Conservation (phyloP, 1,284 basidiomycete genomes). For the Apiotrichum sp. region DNA sequence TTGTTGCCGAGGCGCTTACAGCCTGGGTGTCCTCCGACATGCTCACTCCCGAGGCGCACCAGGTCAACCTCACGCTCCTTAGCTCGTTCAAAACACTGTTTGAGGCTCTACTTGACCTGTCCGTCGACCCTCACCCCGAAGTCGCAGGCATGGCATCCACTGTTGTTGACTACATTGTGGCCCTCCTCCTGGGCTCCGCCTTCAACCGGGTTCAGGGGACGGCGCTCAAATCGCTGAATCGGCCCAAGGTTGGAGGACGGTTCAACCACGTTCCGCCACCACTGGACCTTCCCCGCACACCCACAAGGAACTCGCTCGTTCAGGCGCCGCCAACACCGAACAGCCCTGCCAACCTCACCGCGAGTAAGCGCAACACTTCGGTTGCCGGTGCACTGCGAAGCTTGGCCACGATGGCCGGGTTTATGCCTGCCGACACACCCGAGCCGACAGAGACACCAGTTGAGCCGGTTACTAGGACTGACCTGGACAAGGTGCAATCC, state of each 20-base stretch:
- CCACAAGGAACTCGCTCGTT: not conserved
- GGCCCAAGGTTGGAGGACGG: constrained; percentile 10
- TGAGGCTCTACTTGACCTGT: constrained; percentile 80
- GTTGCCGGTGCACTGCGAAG: constrained; percentile 76
- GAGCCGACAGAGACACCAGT: constrained; percentile 6
- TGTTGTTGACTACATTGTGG: constrained; percentile 86
- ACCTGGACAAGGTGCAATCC: constrained; percentile 12
- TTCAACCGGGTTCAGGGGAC: constrained; percentile 67
- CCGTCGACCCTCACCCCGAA: constrained; percentile 87
- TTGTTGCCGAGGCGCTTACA: constrained; percentile 63
- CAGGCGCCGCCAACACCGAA: not conserved
- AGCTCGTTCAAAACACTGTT: constrained; percentile 92
- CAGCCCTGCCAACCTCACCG: constrained; percentile 2
- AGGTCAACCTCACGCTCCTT: constrained; percentile 74
- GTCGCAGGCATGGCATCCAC: constrained; percentile 86
- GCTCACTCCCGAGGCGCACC: constrained; percentile 57
- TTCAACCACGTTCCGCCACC: constrained; percentile 3
- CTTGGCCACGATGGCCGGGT: constrained; percentile 54
- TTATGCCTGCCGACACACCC: constrained; percentile 23
- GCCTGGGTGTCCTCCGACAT: constrained; percentile 61
- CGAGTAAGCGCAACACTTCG: constrained; percentile 67
- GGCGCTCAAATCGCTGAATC: constrained; percentile 52
- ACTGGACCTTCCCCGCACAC: not conserved
- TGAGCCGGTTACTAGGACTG: constrained; percentile 13
- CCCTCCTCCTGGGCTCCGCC: constrained; percentile 78